Evolutionary conservation across 106 monocot genomes (phyloP), one percentile per base, ranked within the genome.

Genomic region (Phalaenopsis equestris): DNA sequence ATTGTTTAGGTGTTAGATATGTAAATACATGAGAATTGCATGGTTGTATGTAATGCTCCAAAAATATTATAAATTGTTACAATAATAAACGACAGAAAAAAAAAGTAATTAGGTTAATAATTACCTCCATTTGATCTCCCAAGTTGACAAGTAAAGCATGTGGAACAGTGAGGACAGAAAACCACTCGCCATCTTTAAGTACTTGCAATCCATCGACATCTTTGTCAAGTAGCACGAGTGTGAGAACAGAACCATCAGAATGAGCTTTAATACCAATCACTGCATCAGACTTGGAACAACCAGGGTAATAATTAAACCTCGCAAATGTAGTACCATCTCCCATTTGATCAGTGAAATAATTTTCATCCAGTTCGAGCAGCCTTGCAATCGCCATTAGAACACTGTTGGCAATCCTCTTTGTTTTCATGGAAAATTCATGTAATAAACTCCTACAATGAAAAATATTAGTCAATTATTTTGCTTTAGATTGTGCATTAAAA

Each of bases 51-150:
- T 30, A 30, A 30, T 30, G 30, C 30, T 30, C 12, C 12, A 14
- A 56, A 17, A 58, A 0, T 58, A 8, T 30, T 58, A n/a, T 21
- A n/a, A 4, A 7, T 58, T 18, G n/a, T 21, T 52, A 21, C 19
- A 61, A 8, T 19, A 21, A n/a, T 2, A 65, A 65, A 14, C 4
- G n/a, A 65, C 49, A 1, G 48, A 15, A 42, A 48, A 47, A 77
- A 70, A 0, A 23, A 7, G 10, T 52, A 48, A 47, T 18, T 82
- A 23, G 10, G 23, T 5, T 52, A 45, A 6, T 6, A 43, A 67
- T 75, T 82, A 90, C 90, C 90, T 90, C 87, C 85, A 87, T 81
- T 3, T 79, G 72, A 67, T 90, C 87, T 39, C 90, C 90, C 82
- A 90, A 19, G 77, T 85, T 90, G 76, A 87, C 64, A n/a, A 90